Conservation (phyloP, 305 asterid genomes). For the Euphrasia arctica region DNA sequence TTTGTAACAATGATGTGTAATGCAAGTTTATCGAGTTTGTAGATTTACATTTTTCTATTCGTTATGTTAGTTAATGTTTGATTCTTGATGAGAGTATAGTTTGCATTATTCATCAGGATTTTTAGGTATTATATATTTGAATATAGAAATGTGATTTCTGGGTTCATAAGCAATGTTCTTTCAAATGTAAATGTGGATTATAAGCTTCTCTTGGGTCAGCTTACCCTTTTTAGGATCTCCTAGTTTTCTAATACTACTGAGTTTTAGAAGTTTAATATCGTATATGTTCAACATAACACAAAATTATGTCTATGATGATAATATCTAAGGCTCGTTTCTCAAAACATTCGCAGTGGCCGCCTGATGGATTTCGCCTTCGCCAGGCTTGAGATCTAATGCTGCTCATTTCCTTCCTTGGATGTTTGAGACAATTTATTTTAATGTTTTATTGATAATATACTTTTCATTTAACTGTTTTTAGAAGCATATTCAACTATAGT, state of each 20-base stretch:
- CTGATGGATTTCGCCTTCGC: conserved; percentile 54
- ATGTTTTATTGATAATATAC: neutral
- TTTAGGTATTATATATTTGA: too few species aligned
- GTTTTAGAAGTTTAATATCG: too few species aligned
- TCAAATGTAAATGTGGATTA: neutral
- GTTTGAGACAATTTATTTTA: neutral
- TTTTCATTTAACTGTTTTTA: neutral
- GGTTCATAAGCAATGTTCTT: neutral
- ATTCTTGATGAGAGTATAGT: too few species aligned
- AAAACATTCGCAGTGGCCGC: conserved; percentile 74
- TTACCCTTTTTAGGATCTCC: too few species aligned
- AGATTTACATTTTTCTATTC: too few species aligned
- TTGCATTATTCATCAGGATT: too few species aligned
- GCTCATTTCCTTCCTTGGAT: conserved; percentile 4
- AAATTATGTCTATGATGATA: neutral
- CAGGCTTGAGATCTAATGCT: conserved; percentile 3
- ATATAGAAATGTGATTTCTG: neutral
- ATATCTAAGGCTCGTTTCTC: conserved; percentile 2
- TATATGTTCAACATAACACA: neutral
- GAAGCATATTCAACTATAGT: too few species aligned
- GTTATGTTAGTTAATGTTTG: too few species aligned
- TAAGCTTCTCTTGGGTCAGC: too few species aligned
- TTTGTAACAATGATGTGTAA: too few species aligned
- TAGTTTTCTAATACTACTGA: too few species aligned
- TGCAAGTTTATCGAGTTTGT: too few species aligned